Evolutionary conservation across 257 asterid genomes (phyloP).

Genomic region (Avicennia marina): DNA sequence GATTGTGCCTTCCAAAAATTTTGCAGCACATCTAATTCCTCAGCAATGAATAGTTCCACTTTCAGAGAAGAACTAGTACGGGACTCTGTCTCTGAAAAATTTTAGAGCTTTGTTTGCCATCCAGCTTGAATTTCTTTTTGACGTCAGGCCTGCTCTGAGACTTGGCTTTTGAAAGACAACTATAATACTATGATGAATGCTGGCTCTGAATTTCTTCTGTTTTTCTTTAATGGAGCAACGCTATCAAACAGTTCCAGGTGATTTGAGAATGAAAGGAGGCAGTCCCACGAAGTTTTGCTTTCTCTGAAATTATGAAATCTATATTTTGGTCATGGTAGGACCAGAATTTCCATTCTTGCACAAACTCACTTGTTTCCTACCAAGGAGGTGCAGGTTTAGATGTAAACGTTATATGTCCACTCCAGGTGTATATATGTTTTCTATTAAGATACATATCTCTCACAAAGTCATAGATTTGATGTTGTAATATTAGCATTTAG

Average conservation of each 20-base stretch:
- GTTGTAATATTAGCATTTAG: too few species aligned
- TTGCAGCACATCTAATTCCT: background rate
- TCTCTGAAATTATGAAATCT: background rate
- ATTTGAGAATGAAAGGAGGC: background rate
- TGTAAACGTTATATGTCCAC: too few species aligned
- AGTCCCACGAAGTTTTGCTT: slow-evolving; percentile 2
- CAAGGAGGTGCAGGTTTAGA: too few species aligned
- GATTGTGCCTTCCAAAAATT: slow-evolving; percentile 19
- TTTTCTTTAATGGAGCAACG: slow-evolving; percentile 1
- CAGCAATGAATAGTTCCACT: background rate
- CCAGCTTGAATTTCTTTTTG: slow-evolving; percentile 15
- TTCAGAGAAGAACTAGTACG: slow-evolving; percentile 4
- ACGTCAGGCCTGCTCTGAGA: background rate
- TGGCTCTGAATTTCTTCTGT: slow-evolving; percentile 11
- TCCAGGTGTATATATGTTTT: too few species aligned
- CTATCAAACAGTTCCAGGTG: slow-evolving; percentile 5
- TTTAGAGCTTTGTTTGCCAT: slow-evolving; percentile 5
- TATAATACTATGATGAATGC: background rate
- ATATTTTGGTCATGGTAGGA: background rate
- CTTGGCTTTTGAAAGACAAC: background rate
- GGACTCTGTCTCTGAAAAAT: slow-evolving; percentile 9
- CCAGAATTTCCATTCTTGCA: background rate
- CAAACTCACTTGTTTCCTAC: slow-evolving; percentile 5
- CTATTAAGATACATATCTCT: too few species aligned
- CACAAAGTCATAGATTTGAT: too few species aligned